Conservation (phyloP, 2,329 filamentous ascomycete genomes). For the Zymoseptoria crescenta region DNA sequence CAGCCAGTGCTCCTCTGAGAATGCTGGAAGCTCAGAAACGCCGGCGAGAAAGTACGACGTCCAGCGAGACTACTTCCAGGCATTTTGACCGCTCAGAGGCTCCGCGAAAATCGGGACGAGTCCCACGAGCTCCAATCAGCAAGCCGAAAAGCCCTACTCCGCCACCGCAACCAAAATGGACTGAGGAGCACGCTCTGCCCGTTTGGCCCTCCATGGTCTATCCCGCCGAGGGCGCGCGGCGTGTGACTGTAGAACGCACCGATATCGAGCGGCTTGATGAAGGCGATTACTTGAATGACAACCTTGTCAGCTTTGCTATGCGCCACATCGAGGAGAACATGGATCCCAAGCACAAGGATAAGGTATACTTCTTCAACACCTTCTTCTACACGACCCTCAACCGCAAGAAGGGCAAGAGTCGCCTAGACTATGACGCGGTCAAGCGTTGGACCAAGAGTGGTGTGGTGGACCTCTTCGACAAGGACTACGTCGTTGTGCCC, state of each 20-base stretch:
- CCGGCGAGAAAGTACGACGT: too few species aligned
- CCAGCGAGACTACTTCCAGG: too few species aligned
- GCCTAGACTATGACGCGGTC: conserved; percentile 77
- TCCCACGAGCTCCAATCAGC: conserved; percentile 2
- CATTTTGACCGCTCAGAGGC: too few species aligned
- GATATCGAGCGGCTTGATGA: conserved; percentile 74
- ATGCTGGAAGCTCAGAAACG: too few species aligned
- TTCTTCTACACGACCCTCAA: conserved; percentile 81
- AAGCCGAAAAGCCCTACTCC: conserved; percentile 14
- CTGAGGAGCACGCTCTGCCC: conserved; percentile 12
- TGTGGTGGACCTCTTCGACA: conserved; percentile 61
- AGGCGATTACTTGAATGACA: conserved; percentile 85
- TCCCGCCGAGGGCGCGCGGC: conserved; percentile 48
- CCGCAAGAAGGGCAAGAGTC: conserved; percentile 41
- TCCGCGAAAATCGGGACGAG: conserved; percentile 3
- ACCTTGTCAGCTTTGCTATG: conserved; percentile 80
- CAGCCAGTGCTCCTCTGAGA: too few species aligned
- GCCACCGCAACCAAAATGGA: conserved; percentile 18
- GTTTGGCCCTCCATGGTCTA: conserved; percentile 50
- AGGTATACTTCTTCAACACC: conserved; percentile 83
- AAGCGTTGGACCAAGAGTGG: conserved; percentile 79
- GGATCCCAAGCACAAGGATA: conserved; percentile 36
- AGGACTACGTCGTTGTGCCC: conserved; percentile 84
- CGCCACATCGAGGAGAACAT: conserved; percentile 37
- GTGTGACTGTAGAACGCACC: conserved; percentile 59